Evolutionary conservation across 108 stramenopile species (phyloP).

Genomic region (Schizochytrium sp.): DNA sequence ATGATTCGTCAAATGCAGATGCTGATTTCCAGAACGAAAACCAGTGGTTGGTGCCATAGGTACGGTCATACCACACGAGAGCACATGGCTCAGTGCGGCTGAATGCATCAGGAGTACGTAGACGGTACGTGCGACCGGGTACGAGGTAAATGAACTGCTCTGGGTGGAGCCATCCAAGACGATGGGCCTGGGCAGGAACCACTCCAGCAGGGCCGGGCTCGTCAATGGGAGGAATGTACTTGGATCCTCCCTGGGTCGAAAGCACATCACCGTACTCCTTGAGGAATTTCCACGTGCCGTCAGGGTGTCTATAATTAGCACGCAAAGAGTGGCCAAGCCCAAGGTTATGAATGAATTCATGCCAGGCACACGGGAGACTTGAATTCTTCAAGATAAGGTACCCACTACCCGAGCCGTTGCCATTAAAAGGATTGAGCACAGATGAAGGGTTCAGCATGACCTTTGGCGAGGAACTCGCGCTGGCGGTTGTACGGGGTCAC

Average conservation of each 20-base stretch:
- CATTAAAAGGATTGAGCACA: slow-evolving; percentile 3
- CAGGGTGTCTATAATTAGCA: background rate
- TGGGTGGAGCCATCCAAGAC: background rate
- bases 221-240: slow-evolving; percentile 27
- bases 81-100: background rate
- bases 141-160: background rate
- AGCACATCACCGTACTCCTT: slow-evolving; percentile 31
- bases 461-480: background rate
- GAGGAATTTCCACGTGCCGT: background rate
- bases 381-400: slow-evolving; percentile 9
- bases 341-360: background rate
- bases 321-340: slow-evolving; percentile 32
- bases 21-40: slow-evolving; percentile 22
- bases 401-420: slow-evolving; percentile 11
- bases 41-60: slow-evolving; percentile 51
- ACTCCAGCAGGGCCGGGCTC: slow-evolving; percentile 7
- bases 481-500: background rate
- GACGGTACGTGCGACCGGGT: slow-evolving; percentile 5
- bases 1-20: background rate
- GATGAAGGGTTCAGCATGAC: background rate
- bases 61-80: background rate
- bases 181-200: slow-evolving; percentile 27
- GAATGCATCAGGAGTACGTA: background rate
- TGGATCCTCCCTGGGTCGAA: slow-evolving; percentile 11
- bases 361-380: slow-evolving; percentile 36